Evolutionary conservation across 805 yeast species (phyloP).

Genomic region (Huiozyma naganishii): DNA sequence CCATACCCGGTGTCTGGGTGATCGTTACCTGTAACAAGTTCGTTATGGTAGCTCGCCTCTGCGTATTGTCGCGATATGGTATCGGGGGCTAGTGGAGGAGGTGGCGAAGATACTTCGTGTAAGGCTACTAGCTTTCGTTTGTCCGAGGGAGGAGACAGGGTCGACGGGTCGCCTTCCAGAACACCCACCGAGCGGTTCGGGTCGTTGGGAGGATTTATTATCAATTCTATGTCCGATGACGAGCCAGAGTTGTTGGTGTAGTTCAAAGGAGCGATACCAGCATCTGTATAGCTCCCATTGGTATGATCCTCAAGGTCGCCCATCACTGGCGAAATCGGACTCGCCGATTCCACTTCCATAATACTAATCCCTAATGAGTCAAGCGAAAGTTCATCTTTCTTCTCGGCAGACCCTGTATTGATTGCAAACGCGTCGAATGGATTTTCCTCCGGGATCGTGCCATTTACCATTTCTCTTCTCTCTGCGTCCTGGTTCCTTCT

Average conservation of each 20-base stretch:
- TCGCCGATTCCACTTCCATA: neutral
- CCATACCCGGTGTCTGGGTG: too few species aligned
- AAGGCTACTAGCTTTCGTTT: too few species aligned
- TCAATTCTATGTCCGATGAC: slow-evolving; percentile 7
- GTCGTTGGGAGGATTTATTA: slow-evolving; percentile 9
- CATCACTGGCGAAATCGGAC: neutral
- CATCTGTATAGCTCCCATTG: too few species aligned
- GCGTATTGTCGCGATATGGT: neutral
- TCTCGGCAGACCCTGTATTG: neutral
- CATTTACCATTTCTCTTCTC: neutral
- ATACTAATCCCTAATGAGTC: slow-evolving; percentile 13
- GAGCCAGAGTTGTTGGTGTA: neutral
- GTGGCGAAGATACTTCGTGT: neutral
- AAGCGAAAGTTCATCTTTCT: slow-evolving; percentile 2
- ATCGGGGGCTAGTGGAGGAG: neutral
- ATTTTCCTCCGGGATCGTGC: neutral
- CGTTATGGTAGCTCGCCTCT: neutral
- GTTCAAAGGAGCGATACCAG: neutral
- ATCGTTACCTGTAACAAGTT: neutral
- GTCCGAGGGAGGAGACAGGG: neutral
- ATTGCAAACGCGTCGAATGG: neutral
- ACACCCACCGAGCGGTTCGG: neutral
- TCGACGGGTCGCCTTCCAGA: neutral
- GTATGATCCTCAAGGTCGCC: neutral
- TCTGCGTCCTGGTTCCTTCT: slow-evolving; percentile 16